Conservation (phyloP, 2,329 filamentous ascomycete genomes). For the Hypocreales sp. region DNA sequence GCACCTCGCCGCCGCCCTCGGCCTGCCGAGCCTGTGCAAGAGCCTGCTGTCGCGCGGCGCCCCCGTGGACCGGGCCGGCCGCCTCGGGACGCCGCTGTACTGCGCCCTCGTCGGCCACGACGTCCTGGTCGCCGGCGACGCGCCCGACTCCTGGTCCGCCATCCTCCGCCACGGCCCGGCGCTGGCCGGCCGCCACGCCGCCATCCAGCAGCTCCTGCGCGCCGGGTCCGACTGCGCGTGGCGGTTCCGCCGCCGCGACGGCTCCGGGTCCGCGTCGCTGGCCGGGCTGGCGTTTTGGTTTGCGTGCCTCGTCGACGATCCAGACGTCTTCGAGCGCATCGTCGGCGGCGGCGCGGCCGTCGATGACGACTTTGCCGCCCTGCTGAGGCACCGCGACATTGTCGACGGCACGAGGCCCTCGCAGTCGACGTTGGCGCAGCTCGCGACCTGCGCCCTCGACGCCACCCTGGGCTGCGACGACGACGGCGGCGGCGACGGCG, state of each 20-base stretch:
- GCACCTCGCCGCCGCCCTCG: slow-evolving; percentile 18
- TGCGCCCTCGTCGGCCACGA: slow-evolving; percentile 18
- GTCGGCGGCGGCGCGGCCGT: slow-evolving; percentile 5
- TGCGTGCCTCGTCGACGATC: slow-evolving; percentile 8
- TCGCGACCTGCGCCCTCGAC: not conserved
- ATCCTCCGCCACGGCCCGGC: slow-evolving; percentile 5
- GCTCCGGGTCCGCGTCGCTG: slow-evolving; percentile 7
- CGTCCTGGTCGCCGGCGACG: slow-evolving; percentile 7
- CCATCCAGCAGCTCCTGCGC: slow-evolving; percentile 10
- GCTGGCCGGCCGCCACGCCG: slow-evolving; percentile 5
- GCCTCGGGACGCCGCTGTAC: slow-evolving; percentile 15
- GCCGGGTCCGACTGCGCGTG: slow-evolving; percentile 7
- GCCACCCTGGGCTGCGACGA: not conserved
- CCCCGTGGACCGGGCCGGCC: slow-evolving; percentile 8
- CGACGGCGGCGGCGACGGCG: too few relatives aligned
- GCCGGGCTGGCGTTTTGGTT: slow-evolving; percentile 12
- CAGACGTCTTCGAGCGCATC: slow-evolving; percentile 9
- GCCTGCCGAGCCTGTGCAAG: slow-evolving; percentile 13
- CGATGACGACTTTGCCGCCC: slow-evolving; percentile 6
- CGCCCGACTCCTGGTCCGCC: slow-evolving; percentile 9
- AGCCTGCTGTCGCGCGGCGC: slow-evolving; percentile 9
- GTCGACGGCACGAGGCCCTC: slow-evolving; percentile 3
- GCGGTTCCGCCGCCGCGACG: slow-evolving; percentile 6
- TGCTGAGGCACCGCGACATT: slow-evolving; percentile 6
- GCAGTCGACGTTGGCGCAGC: slow-evolving; percentile 1